These are phyloP conservation scores for Pezicula carpinea DNA, from an alignment of 2,329 filamentous ascomycete genomes.

Conservation along the genomic window DNA sequence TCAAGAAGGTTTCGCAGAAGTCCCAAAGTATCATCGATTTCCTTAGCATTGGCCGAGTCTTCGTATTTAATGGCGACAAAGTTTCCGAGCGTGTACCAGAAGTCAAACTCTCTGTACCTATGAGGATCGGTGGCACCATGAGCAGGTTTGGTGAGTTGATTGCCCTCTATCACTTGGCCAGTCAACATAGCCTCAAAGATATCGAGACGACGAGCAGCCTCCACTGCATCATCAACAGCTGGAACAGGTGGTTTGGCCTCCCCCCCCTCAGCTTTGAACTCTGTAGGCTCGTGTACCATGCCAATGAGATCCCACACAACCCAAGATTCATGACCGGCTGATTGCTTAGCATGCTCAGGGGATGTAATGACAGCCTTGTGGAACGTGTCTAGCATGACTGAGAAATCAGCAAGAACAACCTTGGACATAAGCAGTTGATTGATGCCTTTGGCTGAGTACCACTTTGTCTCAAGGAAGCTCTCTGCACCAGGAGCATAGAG, in stretches of 20 bases:
- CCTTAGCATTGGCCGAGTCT: constrained; percentile 47
- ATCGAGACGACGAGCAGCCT: constrained; percentile 65
- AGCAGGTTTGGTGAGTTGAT: constrained; percentile 49
- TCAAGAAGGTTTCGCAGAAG: constrained; percentile 68
- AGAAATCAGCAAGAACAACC: constrained; percentile 61
- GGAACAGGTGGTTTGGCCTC: constrained; percentile 36
- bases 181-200: constrained; percentile 75
- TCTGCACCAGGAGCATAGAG: constrained; percentile 73
- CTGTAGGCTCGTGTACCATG: constrained; percentile 30
- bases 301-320: constrained; percentile 57
- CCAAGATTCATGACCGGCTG: constrained; percentile 50
- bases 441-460: constrained; percentile 58
- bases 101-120: constrained; percentile 63
- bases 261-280: constrained; percentile 24
- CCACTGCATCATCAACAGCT: constrained; percentile 53
- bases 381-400: constrained; percentile 56
- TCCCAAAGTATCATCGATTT: constrained; percentile 61
- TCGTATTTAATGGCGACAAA: constrained; percentile 64
- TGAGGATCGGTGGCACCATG: constrained; percentile 47
- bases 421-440: constrained; percentile 45
- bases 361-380: constrained; percentile 45
- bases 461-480: constrained; percentile 74
- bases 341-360: constrained; percentile 46
- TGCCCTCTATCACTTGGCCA: constrained; percentile 59
- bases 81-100: constrained; percentile 76